Conservation (phyloP, 2,329 filamentous ascomycete genomes). For the Plenodomus biglobosus region DNA sequence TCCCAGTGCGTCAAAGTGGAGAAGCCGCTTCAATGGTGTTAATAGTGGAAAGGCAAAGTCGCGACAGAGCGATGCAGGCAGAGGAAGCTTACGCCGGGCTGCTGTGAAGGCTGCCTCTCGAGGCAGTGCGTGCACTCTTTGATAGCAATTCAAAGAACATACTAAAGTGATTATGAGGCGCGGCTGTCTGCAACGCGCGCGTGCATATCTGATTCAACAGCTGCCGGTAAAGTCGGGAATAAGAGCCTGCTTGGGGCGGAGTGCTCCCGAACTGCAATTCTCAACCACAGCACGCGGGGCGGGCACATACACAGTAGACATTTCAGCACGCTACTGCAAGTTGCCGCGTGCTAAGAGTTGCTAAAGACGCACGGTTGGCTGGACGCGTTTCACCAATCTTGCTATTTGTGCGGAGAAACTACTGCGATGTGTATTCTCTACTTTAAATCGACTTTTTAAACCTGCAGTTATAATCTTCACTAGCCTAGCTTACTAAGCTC, state of each 20-base stretch:
- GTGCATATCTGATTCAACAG: no score
- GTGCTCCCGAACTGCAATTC: background rate
- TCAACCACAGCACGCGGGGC: slow-evolving; percentile 4
- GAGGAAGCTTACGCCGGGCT: no score
- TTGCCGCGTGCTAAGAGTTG: slow-evolving; percentile 3
- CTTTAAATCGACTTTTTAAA: slow-evolving; percentile 7
- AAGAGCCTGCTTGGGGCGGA: slow-evolving; percentile 1
- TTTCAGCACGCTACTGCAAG: slow-evolving; percentile 9
- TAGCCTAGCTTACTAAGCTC: slow-evolving; percentile 8
- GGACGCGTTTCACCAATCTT: slow-evolving; percentile 8
- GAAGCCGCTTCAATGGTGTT: no score
- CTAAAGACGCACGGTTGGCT: slow-evolving; percentile 5
- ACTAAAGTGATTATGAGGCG: no score
- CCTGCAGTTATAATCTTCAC: slow-evolving; percentile 6
- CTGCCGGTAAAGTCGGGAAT: no score
- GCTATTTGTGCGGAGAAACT: slow-evolving; percentile 11
- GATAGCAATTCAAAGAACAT: no score
- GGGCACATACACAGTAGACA: background rate
- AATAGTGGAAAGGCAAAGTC: no score
- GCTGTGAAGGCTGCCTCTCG: no score
- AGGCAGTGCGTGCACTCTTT: no score
- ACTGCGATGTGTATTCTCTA: slow-evolving; percentile 5
- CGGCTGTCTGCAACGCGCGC: no score
- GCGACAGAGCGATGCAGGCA: no score
- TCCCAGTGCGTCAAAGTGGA: no score